Percentiles rank a stretch among this genome's conserved stretches.
These are phyloP conservation scores for Beauveria bassiana DNA, from an alignment of 2,329 filamentous ascomycete species.

Conservation along the genomic window DNA sequence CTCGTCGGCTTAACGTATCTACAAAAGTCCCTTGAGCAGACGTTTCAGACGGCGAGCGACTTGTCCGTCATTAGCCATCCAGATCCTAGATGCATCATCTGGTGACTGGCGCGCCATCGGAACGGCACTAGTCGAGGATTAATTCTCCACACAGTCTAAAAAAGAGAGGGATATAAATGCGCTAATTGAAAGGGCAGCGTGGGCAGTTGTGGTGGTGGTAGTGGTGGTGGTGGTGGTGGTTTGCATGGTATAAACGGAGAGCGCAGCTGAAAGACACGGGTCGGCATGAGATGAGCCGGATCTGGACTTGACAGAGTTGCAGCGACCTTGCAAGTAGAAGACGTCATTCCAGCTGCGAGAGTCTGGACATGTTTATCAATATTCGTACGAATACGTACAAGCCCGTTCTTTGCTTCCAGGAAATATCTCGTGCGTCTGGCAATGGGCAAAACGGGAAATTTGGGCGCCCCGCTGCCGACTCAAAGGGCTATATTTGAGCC, in stretches of 20 bases:
- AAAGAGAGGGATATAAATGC: constrained; percentile 32
- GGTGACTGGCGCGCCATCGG: constrained; percentile 42
- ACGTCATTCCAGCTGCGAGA: constrained; percentile 23
- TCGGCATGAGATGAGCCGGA: constrained; percentile 21
- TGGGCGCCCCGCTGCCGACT: constrained; percentile 12
- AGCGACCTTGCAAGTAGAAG: constrained; percentile 23
- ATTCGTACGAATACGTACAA: too few relatives aligned
- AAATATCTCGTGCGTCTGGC: constrained; percentile 36
- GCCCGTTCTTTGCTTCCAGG: constrained; percentile 38
- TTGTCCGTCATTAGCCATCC: constrained; percentile 35
- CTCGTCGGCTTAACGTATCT: constrained; percentile 39
- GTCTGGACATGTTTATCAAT: constrained; percentile 35
- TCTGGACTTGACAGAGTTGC: constrained; percentile 30
- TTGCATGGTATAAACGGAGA: constrained; percentile 14
- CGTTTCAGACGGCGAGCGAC: constrained; percentile 33
- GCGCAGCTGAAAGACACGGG: constrained; percentile 17
- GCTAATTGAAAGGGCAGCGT: constrained; percentile 27
- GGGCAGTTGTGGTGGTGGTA: too few relatives aligned
- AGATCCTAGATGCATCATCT: constrained; percentile 42
- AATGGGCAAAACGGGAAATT: constrained; percentile 25
- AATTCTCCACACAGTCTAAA: constrained; percentile 34
- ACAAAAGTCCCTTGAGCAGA: constrained; percentile 30
- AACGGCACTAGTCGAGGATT: constrained; percentile 39
- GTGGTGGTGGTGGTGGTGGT: constrained; percentile 24
- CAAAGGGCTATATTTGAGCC: constrained; percentile 32